Base-by-base conservation (phyloP, 2,329 filamentous ascomycete genomes). In the Microcyclospora pomicola region DNA sequence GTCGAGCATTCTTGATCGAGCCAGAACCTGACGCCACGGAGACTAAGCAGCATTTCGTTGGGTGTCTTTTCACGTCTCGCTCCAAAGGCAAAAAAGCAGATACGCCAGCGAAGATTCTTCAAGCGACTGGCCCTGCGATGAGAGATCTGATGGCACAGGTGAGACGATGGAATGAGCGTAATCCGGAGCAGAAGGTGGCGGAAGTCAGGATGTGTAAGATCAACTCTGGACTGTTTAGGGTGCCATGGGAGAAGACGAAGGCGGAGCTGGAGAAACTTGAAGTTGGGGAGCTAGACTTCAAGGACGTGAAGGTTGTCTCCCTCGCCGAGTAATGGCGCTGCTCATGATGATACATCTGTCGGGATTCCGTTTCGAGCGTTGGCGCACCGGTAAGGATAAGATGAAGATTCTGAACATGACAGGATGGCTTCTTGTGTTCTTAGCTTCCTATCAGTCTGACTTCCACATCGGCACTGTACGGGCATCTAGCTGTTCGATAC, bases 41-140 rank as follows among this genome's bases (percentile, higher is more conserved):
- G 11, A 10, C 3, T 10, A 14, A 11, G 5, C 28, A 41, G 10
- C 69, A 73, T 39, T 77, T 69, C 64, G 64, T 78, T 16, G 67
- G 69, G 0, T 77, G 73, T 44, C 53, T 78, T 0, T 77, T 77
- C 44, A 77, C 73, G 0, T 73, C 69, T 2, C 50, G 55, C 2
- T 55, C 56, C 2, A 71, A 64, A 41, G 73, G 73, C 0, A 58
- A 52, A 31, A 51, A 42, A 5, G 65, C 60, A 16, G 67, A 68
- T 39, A 41, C 58, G 0, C 57, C 59, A 1, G 50, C 55, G 0
- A 47, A 52, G 11, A 74, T 78, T 29, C 37, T 77, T 9, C 47
- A 46, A 3, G 66, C 68, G 19, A 76, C 73, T 0, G 51, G 47
- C 12, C 49, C 55, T 2, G 69, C 73, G 1, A 56, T 77, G 42